Evolutionary conservation across 2,329 filamentous ascomycete species (phyloP).

Genomic region (Arthrinium puccinioides): DNA sequence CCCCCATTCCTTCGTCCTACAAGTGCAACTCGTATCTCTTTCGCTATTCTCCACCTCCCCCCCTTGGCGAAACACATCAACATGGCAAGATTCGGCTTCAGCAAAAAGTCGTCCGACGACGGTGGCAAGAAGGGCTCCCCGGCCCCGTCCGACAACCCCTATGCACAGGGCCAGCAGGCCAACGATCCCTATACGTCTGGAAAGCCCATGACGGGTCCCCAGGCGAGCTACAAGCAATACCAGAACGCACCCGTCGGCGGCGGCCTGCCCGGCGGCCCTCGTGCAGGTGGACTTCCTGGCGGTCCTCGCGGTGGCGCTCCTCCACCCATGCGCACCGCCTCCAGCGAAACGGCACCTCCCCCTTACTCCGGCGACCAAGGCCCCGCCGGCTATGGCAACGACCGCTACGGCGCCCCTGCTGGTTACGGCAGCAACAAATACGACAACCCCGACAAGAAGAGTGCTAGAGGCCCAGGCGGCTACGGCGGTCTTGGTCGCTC

Average conservation of each 20-base stretch:
- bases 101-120: slow-evolving; percentile 46
- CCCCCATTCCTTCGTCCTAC: no score
- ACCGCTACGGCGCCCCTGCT: slow-evolving; percentile 21
- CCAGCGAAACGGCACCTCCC: slow-evolving; percentile 25
- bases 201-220: slow-evolving; percentile 32
- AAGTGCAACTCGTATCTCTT: no score
- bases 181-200: slow-evolving; percentile 41
- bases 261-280: slow-evolving; percentile 19
- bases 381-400: slow-evolving; percentile 17
- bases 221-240: slow-evolving; percentile 11
- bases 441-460: slow-evolving; percentile 26
- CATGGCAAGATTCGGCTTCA: slow-evolving; percentile 57
- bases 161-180: slow-evolving; percentile 40
- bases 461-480: slow-evolving; percentile 43
- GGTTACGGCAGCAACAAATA: slow-evolving; percentile 51
- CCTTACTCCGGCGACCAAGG: slow-evolving; percentile 20
- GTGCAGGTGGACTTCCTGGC: slow-evolving; percentile 26
- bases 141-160: slow-evolving; percentile 47
- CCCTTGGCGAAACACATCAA: no score
- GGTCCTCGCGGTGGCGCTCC: slow-evolving; percentile 24
- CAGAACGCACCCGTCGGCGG: slow-evolving; percentile 3
- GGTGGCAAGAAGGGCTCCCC: slow-evolving; percentile 44
- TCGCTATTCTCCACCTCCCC: no score
- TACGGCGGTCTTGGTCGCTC: slow-evolving; percentile 52
- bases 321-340: slow-evolving; percentile 11